Conservation (phyloP, 2,329 filamentous ascomycete species). For the Microdochium trichocladiopsis region DNA sequence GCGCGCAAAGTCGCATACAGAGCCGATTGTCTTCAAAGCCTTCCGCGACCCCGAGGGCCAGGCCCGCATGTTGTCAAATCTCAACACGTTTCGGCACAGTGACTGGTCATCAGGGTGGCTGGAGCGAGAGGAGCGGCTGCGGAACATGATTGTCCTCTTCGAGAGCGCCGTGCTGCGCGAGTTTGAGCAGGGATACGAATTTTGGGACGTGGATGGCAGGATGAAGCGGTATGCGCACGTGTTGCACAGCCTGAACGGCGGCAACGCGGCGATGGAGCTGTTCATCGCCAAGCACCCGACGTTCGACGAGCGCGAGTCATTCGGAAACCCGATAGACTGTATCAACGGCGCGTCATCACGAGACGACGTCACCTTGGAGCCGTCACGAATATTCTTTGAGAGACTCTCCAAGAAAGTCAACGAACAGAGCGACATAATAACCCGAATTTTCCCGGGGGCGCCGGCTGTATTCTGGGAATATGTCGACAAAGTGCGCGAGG, state of each 20-base stretch:
- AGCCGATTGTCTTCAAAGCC: conserved; percentile 78
- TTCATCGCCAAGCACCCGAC: conserved; percentile 88
- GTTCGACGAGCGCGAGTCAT: conserved; percentile 63
- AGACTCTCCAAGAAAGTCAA: conserved; percentile 68
- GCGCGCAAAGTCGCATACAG: conserved; percentile 63
- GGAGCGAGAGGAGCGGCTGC: conserved; percentile 64
- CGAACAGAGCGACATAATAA: conserved; percentile 74
- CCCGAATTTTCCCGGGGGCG: conserved; percentile 70
- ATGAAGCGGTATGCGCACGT: conserved; percentile 91
- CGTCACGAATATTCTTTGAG: conserved; percentile 76
- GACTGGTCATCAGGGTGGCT: conserved; percentile 73
- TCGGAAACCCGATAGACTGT: conserved; percentile 75
- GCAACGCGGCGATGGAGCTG: conserved; percentile 68
- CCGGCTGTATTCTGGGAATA: conserved; percentile 69
- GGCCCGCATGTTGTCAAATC: conserved; percentile 78
- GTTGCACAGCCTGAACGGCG: conserved; percentile 74
- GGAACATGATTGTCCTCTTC: conserved; percentile 72
- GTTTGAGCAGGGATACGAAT: conserved; percentile 88
- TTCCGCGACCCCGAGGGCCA: conserved; percentile 87
- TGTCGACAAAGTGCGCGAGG: conserved; percentile 75
- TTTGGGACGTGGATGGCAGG: conserved; percentile 77
- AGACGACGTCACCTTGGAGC: conserved; percentile 68
- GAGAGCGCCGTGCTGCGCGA: conserved; percentile 86
- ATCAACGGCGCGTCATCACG: conserved; percentile 55
- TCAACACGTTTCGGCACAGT: conserved; percentile 70